Base-by-base conservation (phyloP, 768 basidiomycete species). In the Serendipita vermifera region DNA sequence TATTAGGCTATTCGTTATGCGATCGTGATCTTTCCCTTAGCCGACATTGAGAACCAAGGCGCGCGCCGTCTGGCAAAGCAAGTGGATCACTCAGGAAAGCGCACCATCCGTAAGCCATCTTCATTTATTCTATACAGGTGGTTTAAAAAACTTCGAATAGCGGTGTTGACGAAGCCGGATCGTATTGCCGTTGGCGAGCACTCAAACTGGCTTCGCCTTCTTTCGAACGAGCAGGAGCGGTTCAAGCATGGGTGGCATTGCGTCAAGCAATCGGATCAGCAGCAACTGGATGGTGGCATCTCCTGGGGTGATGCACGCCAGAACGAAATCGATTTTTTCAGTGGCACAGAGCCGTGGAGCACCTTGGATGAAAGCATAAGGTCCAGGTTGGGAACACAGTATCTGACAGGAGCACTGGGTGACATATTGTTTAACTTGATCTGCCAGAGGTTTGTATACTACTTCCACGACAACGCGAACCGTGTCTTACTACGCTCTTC, bases 11-110 rank as follows among this genome's bases (percentile, higher is more conserved):
- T 31, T 27, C 3, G 11, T 1, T 0, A 11, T 27, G 26, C 27
- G 26, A 40, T 40, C 39, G 2, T 27, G n/a, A 13, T 15, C 7
- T n/a, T 27, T n/a, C 17, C 24, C 24, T 5, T 55, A 88, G 87
- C 84, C 54, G 85, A 89, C 59, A 85, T 84, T 20, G 83, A 87
- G 61, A 89, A 85, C 38, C 85, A 88, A 64, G 82, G 81, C 0
- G 85, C 85, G 0, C 79, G 82, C 58, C 70, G 75, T 15, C 68
- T 88, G 0, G 78, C 83, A 0, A 81, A 79, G 61, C 48, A 68
- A 11, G 68, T 75, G 43, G 85, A 87, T 59, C 77, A 79, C 0
- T 68, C 77, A 1, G 84, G 85, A 0, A 74, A 73, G 48, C 73
- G 84, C 3, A 88, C 85, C 0, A 81, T 87, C 14, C 85, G 86